Evolutionary conservation across 2,329 filamentous ascomycete genomes (phyloP).

Genomic region (Xylaria sp.): DNA sequence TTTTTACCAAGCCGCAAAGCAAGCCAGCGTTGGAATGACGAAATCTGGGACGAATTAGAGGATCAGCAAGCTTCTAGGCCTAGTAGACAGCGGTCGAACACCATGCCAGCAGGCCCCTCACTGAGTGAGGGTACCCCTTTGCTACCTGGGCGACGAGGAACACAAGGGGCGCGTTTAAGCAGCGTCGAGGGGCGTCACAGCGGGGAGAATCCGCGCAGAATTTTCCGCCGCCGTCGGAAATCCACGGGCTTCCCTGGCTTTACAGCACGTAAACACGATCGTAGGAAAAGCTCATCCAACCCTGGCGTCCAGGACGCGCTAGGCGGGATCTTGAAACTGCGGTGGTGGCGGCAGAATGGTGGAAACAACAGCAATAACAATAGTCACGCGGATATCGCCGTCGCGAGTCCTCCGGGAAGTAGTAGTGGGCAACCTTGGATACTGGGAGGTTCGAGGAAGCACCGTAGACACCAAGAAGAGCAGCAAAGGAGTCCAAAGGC

Average conservation of each 20-base stretch:
- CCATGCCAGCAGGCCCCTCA: slow-evolving; percentile 54
- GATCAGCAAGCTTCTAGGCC: slow-evolving; percentile 69
- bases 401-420: slow-evolving; percentile 40
- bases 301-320: slow-evolving; percentile 60
- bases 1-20: slow-evolving; percentile 58
- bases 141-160: slow-evolving; percentile 44
- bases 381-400: slow-evolving; percentile 38
- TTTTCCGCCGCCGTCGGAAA: slow-evolving; percentile 61
- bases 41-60: slow-evolving; percentile 90
- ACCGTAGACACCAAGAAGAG: slow-evolving; percentile 27
- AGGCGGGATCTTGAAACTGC: slow-evolving; percentile 64
- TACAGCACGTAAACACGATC: slow-evolving; percentile 59
- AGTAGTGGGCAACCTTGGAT: slow-evolving; percentile 39
- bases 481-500: slow-evolving; percentile 27
- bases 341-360: slow-evolving; percentile 61
- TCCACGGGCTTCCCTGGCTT: slow-evolving; percentile 73
- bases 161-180: slow-evolving; percentile 47
- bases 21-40: slow-evolving; percentile 71
- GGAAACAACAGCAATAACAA: slow-evolving; percentile 27
- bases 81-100: slow-evolving; percentile 60
- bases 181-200: slow-evolving; percentile 35
- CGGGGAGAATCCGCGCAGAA: slow-evolving; percentile 45
- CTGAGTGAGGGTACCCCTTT: slow-evolving; percentile 56
- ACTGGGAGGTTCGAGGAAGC: slow-evolving; percentile 24
- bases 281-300: slow-evolving; percentile 53